phyloP scores from a whole-genome alignment of 192 early-diverging fungal species.

The Dissophora globulifera region DNA sequence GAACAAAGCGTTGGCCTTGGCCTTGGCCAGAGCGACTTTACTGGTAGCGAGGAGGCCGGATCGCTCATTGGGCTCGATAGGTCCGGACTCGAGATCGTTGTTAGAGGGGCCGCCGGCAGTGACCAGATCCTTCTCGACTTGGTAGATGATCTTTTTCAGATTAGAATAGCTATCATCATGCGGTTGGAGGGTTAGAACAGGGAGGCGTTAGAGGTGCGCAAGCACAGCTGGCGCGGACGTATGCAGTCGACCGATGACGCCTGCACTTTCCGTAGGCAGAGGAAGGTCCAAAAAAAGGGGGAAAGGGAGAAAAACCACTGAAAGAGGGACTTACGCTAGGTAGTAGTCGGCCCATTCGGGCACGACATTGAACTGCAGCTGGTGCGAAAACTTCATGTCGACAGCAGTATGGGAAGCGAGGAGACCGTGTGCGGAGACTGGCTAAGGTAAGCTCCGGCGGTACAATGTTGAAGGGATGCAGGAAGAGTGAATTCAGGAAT shows the following conservation, averaged over 20 bases:
- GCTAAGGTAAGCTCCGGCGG: background rate
- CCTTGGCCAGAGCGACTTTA: constrained; percentile 49
- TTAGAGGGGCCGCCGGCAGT: constrained; percentile 24
- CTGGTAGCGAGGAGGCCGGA: constrained; percentile 28
- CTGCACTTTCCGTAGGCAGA: too few species aligned
- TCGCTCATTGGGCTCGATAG: constrained; percentile 38
- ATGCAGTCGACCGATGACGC: too few species aligned
- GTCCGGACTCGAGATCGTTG: constrained; percentile 49
- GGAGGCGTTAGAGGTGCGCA: too few species aligned
- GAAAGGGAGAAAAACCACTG: constrained; percentile 10
- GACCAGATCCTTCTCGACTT: constrained; percentile 75
- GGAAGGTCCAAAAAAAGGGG: background rate
- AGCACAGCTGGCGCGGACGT: too few species aligned
- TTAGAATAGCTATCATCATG: constrained; percentile 75
- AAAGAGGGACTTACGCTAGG: constrained; percentile 80
- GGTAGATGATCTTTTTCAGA: constrained; percentile 82
- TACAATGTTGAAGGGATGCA: background rate
- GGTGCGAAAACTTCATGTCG: constrained; percentile 93
- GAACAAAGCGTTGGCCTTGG: constrained; percentile 66
- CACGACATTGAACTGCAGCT: constrained; percentile 91
- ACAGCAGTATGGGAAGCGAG: background rate
- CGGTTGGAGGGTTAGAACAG: too few species aligned
- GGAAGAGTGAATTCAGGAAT: background rate
- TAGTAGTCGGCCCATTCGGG: constrained; percentile 88
- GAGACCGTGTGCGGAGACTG: background rate